Evolutionary conservation across 2,329 filamentous ascomycete genomes (phyloP).

Genomic region (Chaetomiaceae sp.): DNA sequence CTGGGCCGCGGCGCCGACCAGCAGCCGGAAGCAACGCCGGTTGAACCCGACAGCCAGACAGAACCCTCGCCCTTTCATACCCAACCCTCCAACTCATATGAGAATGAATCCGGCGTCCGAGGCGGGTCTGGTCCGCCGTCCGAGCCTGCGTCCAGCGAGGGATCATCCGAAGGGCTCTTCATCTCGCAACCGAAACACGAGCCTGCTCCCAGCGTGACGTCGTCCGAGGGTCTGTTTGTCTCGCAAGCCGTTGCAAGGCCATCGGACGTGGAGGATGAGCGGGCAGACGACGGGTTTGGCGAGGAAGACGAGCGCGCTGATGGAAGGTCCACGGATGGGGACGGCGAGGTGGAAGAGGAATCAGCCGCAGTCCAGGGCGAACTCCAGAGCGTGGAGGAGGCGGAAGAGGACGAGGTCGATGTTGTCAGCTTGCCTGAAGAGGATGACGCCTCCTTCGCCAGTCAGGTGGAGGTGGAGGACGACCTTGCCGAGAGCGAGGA

Average conservation of each 20-base stretch:
- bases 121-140: background rate
- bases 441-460: conserved; percentile 10
- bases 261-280: conserved; percentile 1
- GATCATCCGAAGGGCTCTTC: conserved; percentile 2
- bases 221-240: conserved; percentile 13
- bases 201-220: conserved; percentile 6
- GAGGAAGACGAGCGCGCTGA: background rate
- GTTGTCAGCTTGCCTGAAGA: conserved; percentile 9
- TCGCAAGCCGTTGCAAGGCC: background rate
- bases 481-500: conserved; percentile 9
- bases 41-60: background rate
- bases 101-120: background rate
- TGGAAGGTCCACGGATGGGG: background rate
- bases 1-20: background rate
- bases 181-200: background rate
- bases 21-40: background rate
- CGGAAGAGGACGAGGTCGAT: background rate
- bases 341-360: background rate
- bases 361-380: background rate
- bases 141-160: conserved; percentile 4
- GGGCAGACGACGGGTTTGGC: background rate
- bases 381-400: background rate
- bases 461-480: conserved; percentile 10
- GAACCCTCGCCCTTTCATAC: background rate
- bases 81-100: background rate